phyloP scores from a whole-genome alignment of 306 rosid species.

The Rubus idaeus region DNA sequence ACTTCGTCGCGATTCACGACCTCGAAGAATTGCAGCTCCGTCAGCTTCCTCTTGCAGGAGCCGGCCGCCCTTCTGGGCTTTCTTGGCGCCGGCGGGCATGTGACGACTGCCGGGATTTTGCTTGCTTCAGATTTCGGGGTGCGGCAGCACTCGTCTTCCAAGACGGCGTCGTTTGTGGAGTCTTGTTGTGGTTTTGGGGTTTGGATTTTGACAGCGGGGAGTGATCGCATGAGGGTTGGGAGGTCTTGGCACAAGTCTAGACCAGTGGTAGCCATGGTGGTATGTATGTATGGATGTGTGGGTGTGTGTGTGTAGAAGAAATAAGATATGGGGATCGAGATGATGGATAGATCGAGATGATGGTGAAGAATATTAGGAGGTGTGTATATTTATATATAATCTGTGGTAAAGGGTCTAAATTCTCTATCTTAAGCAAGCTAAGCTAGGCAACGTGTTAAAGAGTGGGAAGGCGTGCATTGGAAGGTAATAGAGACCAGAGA shows the following conservation, averaged over 20 bases:
- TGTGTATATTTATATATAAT: constrained; percentile 9
- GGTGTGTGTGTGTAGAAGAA: background rate
- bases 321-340: background rate
- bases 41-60: constrained; percentile 44
- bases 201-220: constrained; percentile 23
- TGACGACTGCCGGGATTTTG: constrained; percentile 38
- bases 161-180: background rate
- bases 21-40: constrained; percentile 51
- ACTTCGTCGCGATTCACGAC: constrained; percentile 41
- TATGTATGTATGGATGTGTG: background rate
- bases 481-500: constrained; percentile 28
- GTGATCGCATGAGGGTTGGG: constrained; percentile 29
- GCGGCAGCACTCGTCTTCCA: constrained; percentile 22
- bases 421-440: background rate
- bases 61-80: constrained; percentile 36
- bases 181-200: constrained; percentile 11
- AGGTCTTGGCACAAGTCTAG: constrained; percentile 42
- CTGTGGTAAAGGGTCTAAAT: background rate
- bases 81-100: constrained; percentile 59
- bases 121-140: constrained; percentile 46
- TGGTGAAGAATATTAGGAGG: constrained; percentile 4
- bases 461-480: constrained; percentile 41
- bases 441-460: constrained; percentile 20
- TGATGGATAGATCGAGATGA: background rate
- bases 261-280: constrained; percentile 43